A percentile compares a stretch with the other conserved stretches of the same genome.
Evolutionary conservation across 306 rosid species (phyloP).

Genomic region (Cucumis melo): DNA sequence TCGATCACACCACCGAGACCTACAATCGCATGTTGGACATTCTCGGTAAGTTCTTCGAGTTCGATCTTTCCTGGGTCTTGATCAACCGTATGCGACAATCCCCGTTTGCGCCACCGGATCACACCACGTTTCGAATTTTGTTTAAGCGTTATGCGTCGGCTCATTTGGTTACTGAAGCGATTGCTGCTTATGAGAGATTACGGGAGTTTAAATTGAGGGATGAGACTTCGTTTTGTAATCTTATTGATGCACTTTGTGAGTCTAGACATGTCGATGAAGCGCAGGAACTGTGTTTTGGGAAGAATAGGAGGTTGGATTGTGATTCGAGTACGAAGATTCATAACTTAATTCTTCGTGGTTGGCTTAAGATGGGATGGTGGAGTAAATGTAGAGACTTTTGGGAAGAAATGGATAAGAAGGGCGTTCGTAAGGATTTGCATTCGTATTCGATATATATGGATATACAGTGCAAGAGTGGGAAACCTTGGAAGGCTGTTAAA

Average conservation of each 20-base stretch:
- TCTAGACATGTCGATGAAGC: slow-evolving; percentile 71
- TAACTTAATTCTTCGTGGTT: slow-evolving; percentile 75
- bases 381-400: slow-evolving; percentile 72
- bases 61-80: slow-evolving; percentile 48
- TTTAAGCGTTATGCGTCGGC: slow-evolving; percentile 70
- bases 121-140: slow-evolving; percentile 57
- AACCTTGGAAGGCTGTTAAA: slow-evolving; percentile 82
- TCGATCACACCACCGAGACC: slow-evolving; percentile 54
- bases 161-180: slow-evolving; percentile 50
- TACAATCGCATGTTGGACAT: slow-evolving; percentile 57
- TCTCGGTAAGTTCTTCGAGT: slow-evolving; percentile 72
- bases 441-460: slow-evolving; percentile 85
- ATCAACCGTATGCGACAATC: slow-evolving; percentile 40
- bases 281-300: slow-evolving; percentile 48
- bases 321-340: slow-evolving; percentile 32
- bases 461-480: slow-evolving; percentile 68
- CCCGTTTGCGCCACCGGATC: slow-evolving; percentile 46
- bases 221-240: slow-evolving; percentile 43
- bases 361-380: slow-evolving; percentile 81
- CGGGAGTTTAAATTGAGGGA: slow-evolving; percentile 53
- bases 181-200: slow-evolving; percentile 35
- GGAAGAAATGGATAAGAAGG: slow-evolving; percentile 76
- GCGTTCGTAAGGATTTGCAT: slow-evolving; percentile 52
- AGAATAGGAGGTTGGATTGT: slow-evolving; percentile 8
- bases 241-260: slow-evolving; percentile 74